Conservation (phyloP, 2,329 filamentous ascomycete genomes). For the Aspergillus costaricaensis region DNA sequence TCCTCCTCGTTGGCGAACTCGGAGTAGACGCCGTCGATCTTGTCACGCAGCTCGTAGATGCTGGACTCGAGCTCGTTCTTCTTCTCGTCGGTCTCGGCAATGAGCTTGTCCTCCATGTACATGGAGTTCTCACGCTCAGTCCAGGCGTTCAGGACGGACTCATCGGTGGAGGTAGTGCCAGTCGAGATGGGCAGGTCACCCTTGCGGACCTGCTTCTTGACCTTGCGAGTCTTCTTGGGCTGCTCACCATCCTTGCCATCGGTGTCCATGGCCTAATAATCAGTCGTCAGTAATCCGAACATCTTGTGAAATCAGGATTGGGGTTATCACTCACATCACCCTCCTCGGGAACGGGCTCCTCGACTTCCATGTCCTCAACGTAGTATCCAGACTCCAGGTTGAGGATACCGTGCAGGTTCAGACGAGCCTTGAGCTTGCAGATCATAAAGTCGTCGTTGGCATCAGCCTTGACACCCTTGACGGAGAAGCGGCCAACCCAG, state of each 20-base stretch:
- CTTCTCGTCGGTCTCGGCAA: conserved; percentile 97
- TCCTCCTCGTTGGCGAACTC: conserved; percentile 89
- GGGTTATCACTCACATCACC: conserved; percentile 48
- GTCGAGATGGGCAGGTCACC: conserved; percentile 87
- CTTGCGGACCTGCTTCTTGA: conserved; percentile 99
- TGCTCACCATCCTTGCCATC: conserved; percentile 66
- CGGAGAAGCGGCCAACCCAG: conserved; percentile 96
- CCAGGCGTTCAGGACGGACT: conserved; percentile 64
- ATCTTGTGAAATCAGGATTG: background rate
- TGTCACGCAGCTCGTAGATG: conserved; percentile 95
- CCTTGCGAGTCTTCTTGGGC: conserved; percentile 86
- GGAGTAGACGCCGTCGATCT: conserved; percentile 88
- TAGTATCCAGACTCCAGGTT: conserved; percentile 98
- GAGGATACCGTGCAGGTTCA: conserved; percentile 94
- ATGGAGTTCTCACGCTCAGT: conserved; percentile 84
- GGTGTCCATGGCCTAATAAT: conserved; percentile 79
- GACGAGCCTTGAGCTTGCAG: conserved; percentile 96
- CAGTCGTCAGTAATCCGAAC: conserved; percentile 21
- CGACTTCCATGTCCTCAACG: conserved; percentile 95
- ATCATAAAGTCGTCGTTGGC: conserved; percentile 98
- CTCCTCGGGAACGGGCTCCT: conserved; percentile 84
- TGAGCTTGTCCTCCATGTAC: conserved; percentile 98
- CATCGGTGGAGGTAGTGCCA: conserved; percentile 78
- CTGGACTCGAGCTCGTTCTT: conserved; percentile 99
- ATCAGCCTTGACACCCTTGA: conserved; percentile 95